phyloP scores from a whole-genome alignment of 2,329 filamentous ascomycete species.

The Pezicula neosporulosa region DNA sequence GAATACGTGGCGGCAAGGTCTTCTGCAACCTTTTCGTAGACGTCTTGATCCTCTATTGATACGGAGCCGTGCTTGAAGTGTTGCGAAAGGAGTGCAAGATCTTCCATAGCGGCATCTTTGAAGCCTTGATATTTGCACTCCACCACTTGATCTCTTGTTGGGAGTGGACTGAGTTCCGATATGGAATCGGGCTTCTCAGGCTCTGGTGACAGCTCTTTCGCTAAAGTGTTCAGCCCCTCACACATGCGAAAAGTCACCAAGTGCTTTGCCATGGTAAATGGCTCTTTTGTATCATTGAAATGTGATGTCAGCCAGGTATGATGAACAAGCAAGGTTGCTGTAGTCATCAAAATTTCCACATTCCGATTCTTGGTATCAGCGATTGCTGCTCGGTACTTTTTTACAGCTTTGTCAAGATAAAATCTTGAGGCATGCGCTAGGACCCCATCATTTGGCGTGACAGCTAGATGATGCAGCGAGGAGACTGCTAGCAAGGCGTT shows the following conservation, averaged over 20 bases:
- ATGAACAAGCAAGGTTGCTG: slow-evolving; percentile 11
- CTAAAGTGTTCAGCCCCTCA: slow-evolving; percentile 3
- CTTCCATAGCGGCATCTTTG: slow-evolving; percentile 1
- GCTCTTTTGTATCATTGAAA: not conserved
- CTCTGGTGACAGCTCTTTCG: slow-evolving; percentile 8
- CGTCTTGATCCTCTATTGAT: not conserved
- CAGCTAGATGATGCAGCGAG: slow-evolving; percentile 8
- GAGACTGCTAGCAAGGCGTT: slow-evolving; percentile 12
- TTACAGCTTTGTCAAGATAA: slow-evolving; percentile 12
- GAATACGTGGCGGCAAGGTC: slow-evolving; percentile 1
- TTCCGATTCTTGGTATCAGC: not conserved
- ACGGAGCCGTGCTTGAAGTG: slow-evolving; percentile 1
- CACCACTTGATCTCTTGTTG: not conserved
- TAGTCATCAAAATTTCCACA: slow-evolving; percentile 8
- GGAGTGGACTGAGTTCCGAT: slow-evolving; percentile 3
- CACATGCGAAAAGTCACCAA: slow-evolving; percentile 14
- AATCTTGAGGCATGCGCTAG: slow-evolving; percentile 6
- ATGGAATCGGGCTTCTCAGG: slow-evolving; percentile 1
- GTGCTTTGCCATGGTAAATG: slow-evolving; percentile 6
- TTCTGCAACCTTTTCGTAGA: slow-evolving; percentile 3
- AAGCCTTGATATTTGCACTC: not conserved
- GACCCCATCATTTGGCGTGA: slow-evolving; percentile 2
- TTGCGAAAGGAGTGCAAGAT: slow-evolving; percentile 4
- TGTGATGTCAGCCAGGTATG: slow-evolving; percentile 12
- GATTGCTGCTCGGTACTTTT: slow-evolving; percentile 8